Evolutionary conservation across 2,329 filamentous ascomycete species (phyloP).

Genomic region (Cladosporium sp.): DNA sequence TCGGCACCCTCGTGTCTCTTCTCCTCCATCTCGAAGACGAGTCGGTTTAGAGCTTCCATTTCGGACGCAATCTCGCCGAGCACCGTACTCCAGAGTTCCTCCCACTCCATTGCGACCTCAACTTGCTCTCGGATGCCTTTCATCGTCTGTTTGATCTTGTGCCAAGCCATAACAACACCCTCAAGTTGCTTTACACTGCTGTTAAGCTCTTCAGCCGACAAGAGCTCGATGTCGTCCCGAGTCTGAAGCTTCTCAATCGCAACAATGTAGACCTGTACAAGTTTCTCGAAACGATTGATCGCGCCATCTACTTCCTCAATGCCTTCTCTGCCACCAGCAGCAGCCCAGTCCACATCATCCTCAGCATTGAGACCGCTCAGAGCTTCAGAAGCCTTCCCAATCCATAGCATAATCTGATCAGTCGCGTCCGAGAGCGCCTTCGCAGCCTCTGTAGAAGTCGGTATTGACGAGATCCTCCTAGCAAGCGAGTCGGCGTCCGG

Average conservation of each 20-base stretch:
- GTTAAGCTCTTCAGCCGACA: conserved; percentile 68
- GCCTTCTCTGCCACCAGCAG: conserved; percentile 80
- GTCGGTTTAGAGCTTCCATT: conserved; percentile 69
- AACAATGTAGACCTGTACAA: conserved; percentile 87
- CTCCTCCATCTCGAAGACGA: conserved; percentile 98
- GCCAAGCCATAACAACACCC: conserved; percentile 77
- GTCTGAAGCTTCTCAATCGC: conserved; percentile 90
- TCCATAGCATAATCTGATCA: conserved; percentile 92
- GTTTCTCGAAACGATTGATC: conserved; percentile 76
- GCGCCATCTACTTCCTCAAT: conserved; percentile 65
- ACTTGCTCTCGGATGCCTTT: conserved; percentile 83
- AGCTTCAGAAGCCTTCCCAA: conserved; percentile 84
- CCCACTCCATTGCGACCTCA: conserved; percentile 98
- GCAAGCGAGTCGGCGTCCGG: conserved; percentile 82
- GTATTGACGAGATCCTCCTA: conserved; percentile 76
- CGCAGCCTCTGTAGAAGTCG: conserved; percentile 77
- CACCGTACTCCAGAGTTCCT: conserved; percentile 91
- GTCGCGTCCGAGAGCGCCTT: conserved; percentile 80
- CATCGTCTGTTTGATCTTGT: conserved; percentile 71
- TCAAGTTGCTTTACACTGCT: conserved; percentile 86
- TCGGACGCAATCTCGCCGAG: conserved; percentile 90
- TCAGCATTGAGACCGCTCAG: conserved; percentile 86
- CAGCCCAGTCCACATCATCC: conserved; percentile 94
- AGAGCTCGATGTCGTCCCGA: conserved; percentile 67
- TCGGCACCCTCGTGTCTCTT: conserved; percentile 78